Evolutionary conservation across 805 yeast genomes (phyloP).

Genomic region (Saturnispora mendoncae): DNA sequence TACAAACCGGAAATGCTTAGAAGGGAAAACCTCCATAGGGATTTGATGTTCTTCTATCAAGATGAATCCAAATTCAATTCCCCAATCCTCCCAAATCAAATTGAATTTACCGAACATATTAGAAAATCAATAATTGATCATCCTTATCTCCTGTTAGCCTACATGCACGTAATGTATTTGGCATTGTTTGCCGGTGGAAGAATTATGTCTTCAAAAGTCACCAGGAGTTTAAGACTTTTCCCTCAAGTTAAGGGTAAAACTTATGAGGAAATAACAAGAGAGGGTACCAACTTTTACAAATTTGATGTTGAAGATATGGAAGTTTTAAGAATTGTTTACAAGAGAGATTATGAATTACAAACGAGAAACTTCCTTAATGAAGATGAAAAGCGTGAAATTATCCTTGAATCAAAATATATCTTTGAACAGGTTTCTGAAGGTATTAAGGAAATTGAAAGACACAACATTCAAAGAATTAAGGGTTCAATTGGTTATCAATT

Average conservation of each 20-base stretch:
- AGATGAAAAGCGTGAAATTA: slow-evolving; percentile 58
- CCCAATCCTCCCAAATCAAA: slow-evolving; percentile 56
- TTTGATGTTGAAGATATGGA: slow-evolving; percentile 61
- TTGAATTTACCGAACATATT: slow-evolving; percentile 55
- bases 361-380: slow-evolving; percentile 68
- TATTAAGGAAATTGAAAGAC: slow-evolving; percentile 56
- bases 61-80: slow-evolving; percentile 45
- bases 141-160: slow-evolving; percentile 68
- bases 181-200: slow-evolving; percentile 85
- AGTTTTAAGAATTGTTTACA: slow-evolving; percentile 54
- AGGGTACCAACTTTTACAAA: slow-evolving; percentile 64
- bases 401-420: slow-evolving; percentile 57
- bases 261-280: slow-evolving; percentile 50
- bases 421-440: slow-evolving; percentile 55
- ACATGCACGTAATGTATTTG: slow-evolving; percentile 76
- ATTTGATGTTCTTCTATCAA: slow-evolving; percentile 59
- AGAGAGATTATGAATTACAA: slow-evolving; percentile 67
- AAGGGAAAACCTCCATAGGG: slow-evolving; percentile 45
- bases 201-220: slow-evolving; percentile 56
- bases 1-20: slow-evolving; percentile 70
- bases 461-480: slow-evolving; percentile 51
- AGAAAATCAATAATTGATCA: slow-evolving; percentile 42
- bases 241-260: slow-evolving; percentile 62
- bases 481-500: slow-evolving; percentile 46
- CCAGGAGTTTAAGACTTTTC: slow-evolving; percentile 61